These are phyloP conservation scores for Inga leiocalycina DNA, from an alignment of 306 rosid genomes.

Conservation along the genomic window DNA sequence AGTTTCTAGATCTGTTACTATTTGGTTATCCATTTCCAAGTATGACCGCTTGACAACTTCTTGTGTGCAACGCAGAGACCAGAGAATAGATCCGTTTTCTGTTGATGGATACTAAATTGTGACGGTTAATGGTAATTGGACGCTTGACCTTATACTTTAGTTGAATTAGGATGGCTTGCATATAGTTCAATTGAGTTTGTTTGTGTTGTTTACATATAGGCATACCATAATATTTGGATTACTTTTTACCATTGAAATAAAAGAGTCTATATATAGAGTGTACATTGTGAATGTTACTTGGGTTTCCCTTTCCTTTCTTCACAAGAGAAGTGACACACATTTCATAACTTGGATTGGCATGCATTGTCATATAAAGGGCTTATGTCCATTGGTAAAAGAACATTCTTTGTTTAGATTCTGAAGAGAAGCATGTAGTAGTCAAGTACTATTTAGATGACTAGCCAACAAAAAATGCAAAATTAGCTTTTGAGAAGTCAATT, in stretches of 20 bases:
- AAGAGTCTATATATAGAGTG: background rate
- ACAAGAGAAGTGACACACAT: background rate
- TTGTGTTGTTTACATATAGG: background rate
- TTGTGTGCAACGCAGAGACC: slow-evolving; percentile 3
- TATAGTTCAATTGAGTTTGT: background rate
- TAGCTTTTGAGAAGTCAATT: slow-evolving; percentile 45
- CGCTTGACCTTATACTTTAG: background rate
- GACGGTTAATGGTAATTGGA: slow-evolving; percentile 18
- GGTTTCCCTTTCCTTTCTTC: background rate
- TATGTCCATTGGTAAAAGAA: slow-evolving; percentile 48
- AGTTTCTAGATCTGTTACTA: slow-evolving; percentile 10
- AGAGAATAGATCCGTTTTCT: slow-evolving; percentile 9
- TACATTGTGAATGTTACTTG: background rate
- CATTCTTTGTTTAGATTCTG: too few relatives aligned
- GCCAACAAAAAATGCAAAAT: slow-evolving; percentile 73
- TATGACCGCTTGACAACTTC: background rate
- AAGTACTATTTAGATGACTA: slow-evolving; percentile 87
- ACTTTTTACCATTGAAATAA: background rate
- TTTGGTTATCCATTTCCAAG: slow-evolving; percentile 19
- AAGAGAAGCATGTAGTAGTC: slow-evolving; percentile 77
- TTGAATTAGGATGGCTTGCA: too few relatives aligned
- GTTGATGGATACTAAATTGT: slow-evolving; percentile 6
- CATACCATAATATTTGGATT: background rate
- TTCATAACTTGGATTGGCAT: slow-evolving; percentile 17
- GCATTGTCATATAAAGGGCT: slow-evolving; percentile 49